Percentiles rank a stretch among this genome's conserved stretches.
Conservation (phyloP, 2,329 filamentous ascomycete species). For the Bipolaris cookei region DNA sequence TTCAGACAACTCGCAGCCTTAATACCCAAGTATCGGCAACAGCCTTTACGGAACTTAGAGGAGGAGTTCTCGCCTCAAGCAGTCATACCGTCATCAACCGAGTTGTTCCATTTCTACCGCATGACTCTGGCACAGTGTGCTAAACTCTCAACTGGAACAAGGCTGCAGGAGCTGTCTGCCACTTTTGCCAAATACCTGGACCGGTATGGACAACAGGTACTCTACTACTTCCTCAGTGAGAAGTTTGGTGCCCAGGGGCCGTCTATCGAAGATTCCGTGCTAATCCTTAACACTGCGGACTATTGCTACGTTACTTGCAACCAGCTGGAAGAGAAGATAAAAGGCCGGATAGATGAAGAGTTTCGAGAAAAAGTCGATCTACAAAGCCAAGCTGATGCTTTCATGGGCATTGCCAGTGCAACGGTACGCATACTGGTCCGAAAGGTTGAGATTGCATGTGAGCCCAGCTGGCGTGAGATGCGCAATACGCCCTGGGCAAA, state of each 20-base stretch:
- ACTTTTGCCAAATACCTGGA: conserved; percentile 93
- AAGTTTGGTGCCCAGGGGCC: conserved; percentile 61
- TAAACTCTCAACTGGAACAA: conserved; percentile 89
- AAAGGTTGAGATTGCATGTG: conserved; percentile 80
- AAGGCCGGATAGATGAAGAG: conserved; percentile 83
- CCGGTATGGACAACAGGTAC: conserved; percentile 90
- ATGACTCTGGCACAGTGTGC: conserved; percentile 91
- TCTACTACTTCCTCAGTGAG: conserved; percentile 74
- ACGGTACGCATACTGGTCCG: conserved; percentile 84
- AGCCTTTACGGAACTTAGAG: conserved; percentile 78
- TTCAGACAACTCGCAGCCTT: conserved; percentile 74
- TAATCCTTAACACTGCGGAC: conserved; percentile 94
- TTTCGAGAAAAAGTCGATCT: conserved; percentile 78
- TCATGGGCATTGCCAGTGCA: conserved; percentile 91
- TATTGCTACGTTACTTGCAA: conserved; percentile 95
- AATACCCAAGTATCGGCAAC: conserved; percentile 85
- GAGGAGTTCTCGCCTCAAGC: conserved; percentile 92
- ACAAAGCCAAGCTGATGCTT: conserved; percentile 91
- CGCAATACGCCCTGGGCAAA: conserved; percentile 93
- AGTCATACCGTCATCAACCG: conserved; percentile 91
- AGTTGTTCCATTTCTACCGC: conserved; percentile 97
- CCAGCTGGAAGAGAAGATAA: conserved; percentile 93
- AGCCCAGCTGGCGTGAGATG: conserved; percentile 95
- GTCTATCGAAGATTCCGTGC: conserved; percentile 76
- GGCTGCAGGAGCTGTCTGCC: conserved; percentile 81